phyloP scores from a whole-genome alignment of 768 basidiomycete genomes.

The Auricularia heimuer region DNA sequence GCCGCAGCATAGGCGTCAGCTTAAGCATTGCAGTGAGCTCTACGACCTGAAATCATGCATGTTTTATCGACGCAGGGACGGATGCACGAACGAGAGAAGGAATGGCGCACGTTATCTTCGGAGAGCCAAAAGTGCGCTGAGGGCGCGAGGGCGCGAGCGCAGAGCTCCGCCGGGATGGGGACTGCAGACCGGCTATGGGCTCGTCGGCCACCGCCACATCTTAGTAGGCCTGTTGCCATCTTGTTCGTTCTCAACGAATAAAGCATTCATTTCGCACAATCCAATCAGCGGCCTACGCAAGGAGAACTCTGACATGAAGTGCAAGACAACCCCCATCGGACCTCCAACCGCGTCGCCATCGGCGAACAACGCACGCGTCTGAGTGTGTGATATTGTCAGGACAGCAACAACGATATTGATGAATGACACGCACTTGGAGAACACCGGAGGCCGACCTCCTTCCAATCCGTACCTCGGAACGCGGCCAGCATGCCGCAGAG shows the following conservation, averaged over 20 bases:
- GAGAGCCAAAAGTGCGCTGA: conserved; percentile 25
- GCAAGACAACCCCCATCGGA: too few relatives aligned
- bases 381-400: neutral
- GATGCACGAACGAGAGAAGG: too few relatives aligned
- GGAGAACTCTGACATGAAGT: too few relatives aligned
- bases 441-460: conserved; percentile 46
- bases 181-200: conserved; percentile 3
- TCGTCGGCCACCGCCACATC: conserved; percentile 32
- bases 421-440: conserved; percentile 16
- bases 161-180: conserved; percentile 1
- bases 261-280: too few relatives aligned
- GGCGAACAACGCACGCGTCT: neutral
- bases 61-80: too few relatives aligned
- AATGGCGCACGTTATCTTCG: conserved; percentile 29
- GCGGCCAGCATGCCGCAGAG: conserved; percentile 54
- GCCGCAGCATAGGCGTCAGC: conserved; percentile 42
- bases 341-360: too few relatives aligned
- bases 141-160: conserved; percentile 40
- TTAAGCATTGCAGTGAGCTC: conserved; percentile 47
- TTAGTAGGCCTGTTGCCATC: too few relatives aligned
- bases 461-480: conserved; percentile 70
- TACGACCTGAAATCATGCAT: conserved; percentile 26
- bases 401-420: too few relatives aligned
- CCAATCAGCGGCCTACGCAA: too few relatives aligned
- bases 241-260: too few relatives aligned